A percentile compares a stretch with the other conserved stretches of the same genome.
phyloP scores from a whole-genome alignment of 768 basidiomycete species.

The Lactarius evosmus region DNA sequence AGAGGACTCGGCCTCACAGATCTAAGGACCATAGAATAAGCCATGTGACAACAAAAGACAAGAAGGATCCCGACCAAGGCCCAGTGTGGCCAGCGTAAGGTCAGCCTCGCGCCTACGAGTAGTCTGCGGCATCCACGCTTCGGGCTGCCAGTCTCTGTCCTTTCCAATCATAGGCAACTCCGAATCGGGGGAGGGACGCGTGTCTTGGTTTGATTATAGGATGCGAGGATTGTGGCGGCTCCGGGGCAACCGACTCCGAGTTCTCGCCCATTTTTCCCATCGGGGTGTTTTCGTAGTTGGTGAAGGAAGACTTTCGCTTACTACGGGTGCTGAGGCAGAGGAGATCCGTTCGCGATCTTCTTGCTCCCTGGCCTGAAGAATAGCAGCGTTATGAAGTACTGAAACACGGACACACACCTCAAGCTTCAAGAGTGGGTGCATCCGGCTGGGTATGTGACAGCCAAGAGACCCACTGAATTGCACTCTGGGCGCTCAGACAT shows the following conservation, averaged over 20 bases:
- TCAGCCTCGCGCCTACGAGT: conserved; percentile 6
- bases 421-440: conserved; percentile 22
- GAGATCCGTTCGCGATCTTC: conserved; percentile 20
- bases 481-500: conserved; percentile 2
- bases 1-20: background rate
- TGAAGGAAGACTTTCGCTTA: background rate
- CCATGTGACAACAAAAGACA: background rate
- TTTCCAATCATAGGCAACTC: conserved; percentile 8
- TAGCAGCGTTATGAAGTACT: conserved; percentile 22
- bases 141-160: conserved; percentile 27
- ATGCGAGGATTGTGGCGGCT: background rate
- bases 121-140: conserved; percentile 22
- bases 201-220: background rate
- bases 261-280: background rate
- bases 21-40: background rate
- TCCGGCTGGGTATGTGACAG: conserved; percentile 22
- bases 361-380: conserved; percentile 25
- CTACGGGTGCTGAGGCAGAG: background rate
- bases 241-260: background rate
- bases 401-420: conserved; percentile 16
- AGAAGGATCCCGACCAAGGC: background rate
- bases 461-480: conserved; percentile 29
- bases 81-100: background rate
- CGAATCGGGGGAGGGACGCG: background rate
- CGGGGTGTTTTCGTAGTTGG: background rate